Base-by-base conservation (phyloP, 305 asterid genomes). In the Rubia tinctorum region DNA sequence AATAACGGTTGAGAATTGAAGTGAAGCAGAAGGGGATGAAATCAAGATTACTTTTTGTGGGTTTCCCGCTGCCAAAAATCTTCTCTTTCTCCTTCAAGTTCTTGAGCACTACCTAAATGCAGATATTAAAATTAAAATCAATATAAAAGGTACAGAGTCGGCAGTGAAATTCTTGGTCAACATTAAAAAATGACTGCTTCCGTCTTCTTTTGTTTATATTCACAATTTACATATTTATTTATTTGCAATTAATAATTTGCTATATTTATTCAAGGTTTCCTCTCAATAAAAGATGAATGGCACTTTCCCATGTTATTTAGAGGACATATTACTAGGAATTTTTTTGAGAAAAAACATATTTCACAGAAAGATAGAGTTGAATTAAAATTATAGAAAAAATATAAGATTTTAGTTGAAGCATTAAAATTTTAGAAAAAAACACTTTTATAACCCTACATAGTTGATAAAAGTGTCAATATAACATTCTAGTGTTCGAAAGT, bases 151-250 rank as follows among this genome's bases (percentile, higher is more conserved):
- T 18, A 22, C 56, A 39, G 66, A 56, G 44, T 7, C 39, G 66
- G 17, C 68, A 42, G 75, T 59, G 59, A 71, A 71, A 71, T 7
- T 14, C 27, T 59, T 71, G 75, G 75, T 59, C 68, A 59, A 42
- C 43, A 23, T 14, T n/a, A 44, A 47, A 47, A 59, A 40, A 58
- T 40, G 67, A 71, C 58, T 40, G 11, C 73, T 8, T 2, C 42
- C n/a, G 11, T 13, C 8, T 39, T 10, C 51, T 34, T 34, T 70
- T 39, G 23, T 2, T 37, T 71, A 25, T 42, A 53, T 53, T 42
- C 45, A 42, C 9, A 42, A 42, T 42, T 53, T 8, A 53, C 59
- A 53, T 53, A 17, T 53, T 53, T 53, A 53, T 18, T 6, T 18
- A 17, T 18, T 53, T 53, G 18, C 59, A 53, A 1, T 53, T 18